These are phyloP conservation scores for Phylloboletellus chloephorus DNA, from an alignment of 1,284 basidiomycete genomes.

Conservation along the genomic window DNA sequence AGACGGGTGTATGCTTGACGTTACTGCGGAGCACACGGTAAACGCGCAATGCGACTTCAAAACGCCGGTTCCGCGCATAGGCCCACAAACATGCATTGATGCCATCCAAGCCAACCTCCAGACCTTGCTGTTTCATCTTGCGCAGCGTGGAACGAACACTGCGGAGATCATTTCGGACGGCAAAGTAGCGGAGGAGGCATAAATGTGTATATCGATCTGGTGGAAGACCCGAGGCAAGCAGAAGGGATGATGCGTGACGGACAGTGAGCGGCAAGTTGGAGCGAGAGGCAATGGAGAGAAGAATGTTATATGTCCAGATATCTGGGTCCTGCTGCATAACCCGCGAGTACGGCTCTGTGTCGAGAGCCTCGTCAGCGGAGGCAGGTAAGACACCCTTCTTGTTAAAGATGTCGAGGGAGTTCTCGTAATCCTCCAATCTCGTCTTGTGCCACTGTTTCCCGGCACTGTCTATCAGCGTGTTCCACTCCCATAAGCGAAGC, in stretches of 20 bases:
- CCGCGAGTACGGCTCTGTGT: neutral
- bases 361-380: neutral
- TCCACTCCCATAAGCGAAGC: conserved; percentile 64
- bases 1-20: conserved; percentile 33
- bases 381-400: conserved; percentile 46
- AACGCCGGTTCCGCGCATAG: conserved; percentile 47
- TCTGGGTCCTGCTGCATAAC: conserved; percentile 41
- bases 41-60: conserved; percentile 54
- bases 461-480: conserved; percentile 60
- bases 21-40: conserved; percentile 61
- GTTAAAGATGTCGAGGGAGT: conserved; percentile 54
- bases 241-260: conserved; percentile 45
- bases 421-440: conserved; percentile 49
- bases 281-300: conserved; percentile 58
- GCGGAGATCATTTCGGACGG: conserved; percentile 39
- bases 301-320: conserved; percentile 60
- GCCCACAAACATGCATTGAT: conserved; percentile 65
- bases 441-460: conserved; percentile 63
- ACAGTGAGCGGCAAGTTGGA: conserved; percentile 43
- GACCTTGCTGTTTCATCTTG: conserved; percentile 45
- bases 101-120: conserved; percentile 57
- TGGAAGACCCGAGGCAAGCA: conserved; percentile 46
- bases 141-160: conserved; percentile 51
- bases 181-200: conserved; percentile 53
- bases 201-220: conserved; percentile 61